These are phyloP conservation scores for Talaromyces funiculosus DNA, from an alignment of 2,329 filamentous ascomycete genomes.

Conservation along the genomic window DNA sequence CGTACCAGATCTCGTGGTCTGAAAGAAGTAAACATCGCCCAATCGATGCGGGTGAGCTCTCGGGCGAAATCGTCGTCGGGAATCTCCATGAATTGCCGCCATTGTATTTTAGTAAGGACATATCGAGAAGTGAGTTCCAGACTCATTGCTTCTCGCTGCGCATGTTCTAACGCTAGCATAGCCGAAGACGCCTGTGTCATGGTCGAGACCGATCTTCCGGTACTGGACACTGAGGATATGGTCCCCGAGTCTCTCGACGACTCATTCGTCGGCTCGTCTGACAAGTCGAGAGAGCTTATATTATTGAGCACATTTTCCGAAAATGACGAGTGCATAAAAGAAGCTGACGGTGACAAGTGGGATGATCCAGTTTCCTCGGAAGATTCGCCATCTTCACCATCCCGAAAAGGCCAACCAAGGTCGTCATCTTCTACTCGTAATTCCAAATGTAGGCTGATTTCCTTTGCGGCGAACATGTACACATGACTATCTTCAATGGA, in stretches of 20 bases:
- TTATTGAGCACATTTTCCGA: constrained; percentile 33
- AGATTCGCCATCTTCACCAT: constrained; percentile 50
- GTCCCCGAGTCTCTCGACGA: constrained; percentile 35
- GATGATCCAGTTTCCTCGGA: constrained; percentile 34
- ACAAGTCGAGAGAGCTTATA: constrained; percentile 36
- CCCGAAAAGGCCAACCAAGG: constrained; percentile 81
- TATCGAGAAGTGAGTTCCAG: constrained; percentile 65
- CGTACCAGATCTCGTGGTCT: constrained; percentile 87
- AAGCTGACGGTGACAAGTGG: constrained; percentile 34
- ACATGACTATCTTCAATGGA: constrained; percentile 71
- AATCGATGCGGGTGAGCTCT: constrained; percentile 92
- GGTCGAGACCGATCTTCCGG: constrained; percentile 35
- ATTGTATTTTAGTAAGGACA: constrained; percentile 76
- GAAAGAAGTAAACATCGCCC: constrained; percentile 96
- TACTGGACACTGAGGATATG: constrained; percentile 35
- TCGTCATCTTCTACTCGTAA: constrained; percentile 81
- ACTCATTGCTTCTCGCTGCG: constrained; percentile 68
- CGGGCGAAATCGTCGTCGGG: constrained; percentile 79
- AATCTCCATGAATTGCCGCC: constrained; percentile 83
- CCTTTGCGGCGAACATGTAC: constrained; percentile 76
- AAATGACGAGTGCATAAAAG: constrained; percentile 22
- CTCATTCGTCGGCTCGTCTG: constrained; percentile 33
- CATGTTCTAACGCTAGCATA: constrained; percentile 55
- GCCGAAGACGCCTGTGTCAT: constrained; percentile 39
- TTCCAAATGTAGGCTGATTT: constrained; percentile 75